Conservation (phyloP, 2,329 filamentous ascomycete species). For the Gnomoniopsis smithogilvyi region DNA sequence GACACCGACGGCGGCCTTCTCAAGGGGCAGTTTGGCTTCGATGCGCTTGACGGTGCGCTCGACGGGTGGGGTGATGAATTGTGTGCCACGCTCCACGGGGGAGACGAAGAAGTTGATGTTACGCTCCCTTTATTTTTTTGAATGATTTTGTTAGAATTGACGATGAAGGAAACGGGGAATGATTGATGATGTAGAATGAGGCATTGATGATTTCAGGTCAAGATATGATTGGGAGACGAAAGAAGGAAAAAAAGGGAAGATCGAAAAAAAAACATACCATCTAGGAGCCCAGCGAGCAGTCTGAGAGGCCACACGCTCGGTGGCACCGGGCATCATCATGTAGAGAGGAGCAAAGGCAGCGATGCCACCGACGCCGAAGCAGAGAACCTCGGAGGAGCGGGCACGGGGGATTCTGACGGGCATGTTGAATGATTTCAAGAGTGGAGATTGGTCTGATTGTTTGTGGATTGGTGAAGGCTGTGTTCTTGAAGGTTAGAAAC, state of each 20-base stretch:
- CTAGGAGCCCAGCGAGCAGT: constrained; percentile 57
- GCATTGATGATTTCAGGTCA: no score
- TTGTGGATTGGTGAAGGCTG: background rate
- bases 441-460: background rate
- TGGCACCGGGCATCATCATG: constrained; percentile 53
- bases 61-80: constrained; percentile 46
- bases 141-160: background rate
- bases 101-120: constrained; percentile 52
- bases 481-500: background rate
- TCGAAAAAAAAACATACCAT: constrained; percentile 32
- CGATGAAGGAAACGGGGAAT: background rate
- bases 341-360: constrained; percentile 54
- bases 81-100: constrained; percentile 44
- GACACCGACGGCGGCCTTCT: constrained; percentile 46
- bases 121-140: constrained; percentile 33
- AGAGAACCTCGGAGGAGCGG: constrained; percentile 45
- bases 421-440: constrained; percentile 34
- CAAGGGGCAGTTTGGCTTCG: constrained; percentile 45
- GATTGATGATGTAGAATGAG: background rate
- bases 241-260: background rate
- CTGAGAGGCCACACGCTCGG: constrained; percentile 51
- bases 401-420: constrained; percentile 49
- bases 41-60: constrained; percentile 42
- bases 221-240: no score
- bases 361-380: constrained; percentile 52